A percentile compares a stretch with the other conserved stretches of the same genome.
Evolutionary conservation across 1,139 yeast genomes (phyloP).

Genomic region (Kluyveromyces sp.): DNA sequence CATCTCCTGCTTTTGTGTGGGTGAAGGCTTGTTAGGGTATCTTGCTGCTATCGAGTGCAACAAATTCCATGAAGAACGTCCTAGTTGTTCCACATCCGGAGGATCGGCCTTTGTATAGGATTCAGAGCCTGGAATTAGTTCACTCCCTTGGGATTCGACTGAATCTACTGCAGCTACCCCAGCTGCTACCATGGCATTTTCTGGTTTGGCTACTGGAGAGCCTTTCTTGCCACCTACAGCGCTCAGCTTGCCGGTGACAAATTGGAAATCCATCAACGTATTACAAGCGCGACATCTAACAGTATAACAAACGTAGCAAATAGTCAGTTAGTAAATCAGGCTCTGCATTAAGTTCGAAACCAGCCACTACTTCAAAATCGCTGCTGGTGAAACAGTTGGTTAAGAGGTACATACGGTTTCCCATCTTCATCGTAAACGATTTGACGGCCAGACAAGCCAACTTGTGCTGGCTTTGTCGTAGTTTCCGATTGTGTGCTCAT

Average conservation of each 20-base stretch:
- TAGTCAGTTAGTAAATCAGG: constrained; percentile 11
- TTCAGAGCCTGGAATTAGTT: constrained; percentile 19
- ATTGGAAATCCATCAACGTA: constrained; percentile 64
- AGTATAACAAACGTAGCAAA: constrained; percentile 23
- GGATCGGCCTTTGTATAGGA: constrained; percentile 54
- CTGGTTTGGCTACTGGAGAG: constrained; percentile 9
- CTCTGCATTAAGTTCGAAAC: too few relatives aligned
- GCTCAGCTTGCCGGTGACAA: constrained; percentile 38
- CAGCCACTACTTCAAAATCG: too few relatives aligned
- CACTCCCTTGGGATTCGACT: constrained; percentile 14
- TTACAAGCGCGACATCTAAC: constrained; percentile 71
- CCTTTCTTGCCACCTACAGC: constrained; percentile 16
- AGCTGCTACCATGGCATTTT: constrained; percentile 6
- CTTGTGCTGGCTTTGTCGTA: constrained; percentile 10
- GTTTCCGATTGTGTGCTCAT: background rate
- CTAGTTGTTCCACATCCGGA: constrained; percentile 77
- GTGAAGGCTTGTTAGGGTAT: constrained; percentile 67
- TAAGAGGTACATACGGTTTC: constrained; percentile 68
- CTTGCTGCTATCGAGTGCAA: constrained; percentile 86
- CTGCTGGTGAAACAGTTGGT: too few relatives aligned
- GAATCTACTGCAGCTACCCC: constrained; percentile 17
- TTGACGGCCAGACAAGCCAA: constrained; percentile 58
- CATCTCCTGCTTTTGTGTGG: constrained; percentile 63
- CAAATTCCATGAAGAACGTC: constrained; percentile 87
- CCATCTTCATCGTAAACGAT: constrained; percentile 82